Evolutionary conservation across 106 monocot genomes (phyloP).

Genomic region (Dioscorea alata): DNA sequence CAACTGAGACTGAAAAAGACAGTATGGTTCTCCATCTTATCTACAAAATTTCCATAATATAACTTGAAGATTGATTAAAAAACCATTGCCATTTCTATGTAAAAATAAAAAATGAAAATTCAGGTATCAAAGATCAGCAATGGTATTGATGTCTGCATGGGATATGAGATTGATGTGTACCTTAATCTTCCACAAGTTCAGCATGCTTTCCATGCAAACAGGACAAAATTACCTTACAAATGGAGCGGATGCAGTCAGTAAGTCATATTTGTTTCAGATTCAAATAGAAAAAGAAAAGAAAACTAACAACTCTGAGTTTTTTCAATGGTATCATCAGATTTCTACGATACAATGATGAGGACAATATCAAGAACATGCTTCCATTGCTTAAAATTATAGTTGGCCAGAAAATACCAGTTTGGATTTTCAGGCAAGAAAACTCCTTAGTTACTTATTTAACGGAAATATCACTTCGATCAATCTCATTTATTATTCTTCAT

Average conservation of each 20-base stretch:
- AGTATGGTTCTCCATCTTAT: conserved; percentile 30
- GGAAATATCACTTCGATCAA: not conserved
- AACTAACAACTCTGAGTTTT: not conserved
- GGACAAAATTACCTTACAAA: conserved; percentile 61
- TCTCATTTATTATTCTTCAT: not conserved
- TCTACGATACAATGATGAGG: conserved; percentile 49
- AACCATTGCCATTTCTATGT: too few relatives aligned
- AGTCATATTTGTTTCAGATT: conserved; percentile 4
- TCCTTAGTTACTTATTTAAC: not conserved
- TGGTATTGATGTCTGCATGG: conserved; percentile 95
- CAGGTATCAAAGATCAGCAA: conserved; percentile 80
- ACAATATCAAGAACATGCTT: conserved; percentile 56
- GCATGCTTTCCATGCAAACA: conserved; percentile 89
- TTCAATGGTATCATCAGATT: conserved; percentile 19
- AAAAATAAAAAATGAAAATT: not conserved
- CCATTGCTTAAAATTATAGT: conserved; percentile 55
- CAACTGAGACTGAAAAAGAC: conserved; percentile 72
- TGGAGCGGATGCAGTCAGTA: conserved; percentile 94
- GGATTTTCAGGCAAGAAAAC: conserved; percentile 61
- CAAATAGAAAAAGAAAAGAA: too few relatives aligned
- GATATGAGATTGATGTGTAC: conserved; percentile 66
- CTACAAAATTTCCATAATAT: too few relatives aligned
- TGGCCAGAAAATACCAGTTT: conserved; percentile 46
- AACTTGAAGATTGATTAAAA: too few relatives aligned
- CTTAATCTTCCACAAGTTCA: conserved; percentile 94